Conservation (phyloP, 495 filamentous ascomycete species). For the Talaromyces proteolyticus region DNA sequence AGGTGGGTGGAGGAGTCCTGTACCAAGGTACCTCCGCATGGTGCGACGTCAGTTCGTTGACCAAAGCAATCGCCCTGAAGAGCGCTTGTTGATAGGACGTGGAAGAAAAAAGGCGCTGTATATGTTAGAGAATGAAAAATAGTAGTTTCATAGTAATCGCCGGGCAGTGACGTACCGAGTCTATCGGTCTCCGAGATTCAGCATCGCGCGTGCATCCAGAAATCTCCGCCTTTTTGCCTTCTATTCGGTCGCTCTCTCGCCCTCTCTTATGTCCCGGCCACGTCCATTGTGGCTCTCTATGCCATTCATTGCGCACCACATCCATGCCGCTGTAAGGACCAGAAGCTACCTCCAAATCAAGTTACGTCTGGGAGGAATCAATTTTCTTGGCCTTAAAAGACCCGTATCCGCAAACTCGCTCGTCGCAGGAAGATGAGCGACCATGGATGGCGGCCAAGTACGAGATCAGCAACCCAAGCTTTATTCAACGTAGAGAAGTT, state of each 20-base stretch:
- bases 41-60: constrained; percentile 12
- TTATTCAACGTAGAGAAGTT: background rate
- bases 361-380: background rate
- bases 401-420: background rate
- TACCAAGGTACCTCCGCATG: constrained; percentile 14
- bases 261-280: background rate
- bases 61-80: constrained; percentile 6
- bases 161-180: background rate
- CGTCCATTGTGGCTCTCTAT: background rate
- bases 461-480: background rate
- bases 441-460: constrained; percentile 3
- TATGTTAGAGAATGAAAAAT: background rate
- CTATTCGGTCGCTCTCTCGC: background rate
- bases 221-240: background rate
- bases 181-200: background rate
- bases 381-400: background rate
- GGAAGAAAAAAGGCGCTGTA: background rate
- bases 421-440: constrained; percentile 1
- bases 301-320: background rate
- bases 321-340: background rate
- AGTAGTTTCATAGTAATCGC: background rate
- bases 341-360: too few species aligned
- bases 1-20: constrained; percentile 32
- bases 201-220: background rate
- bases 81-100: constrained; percentile 1